A percentile compares a stretch with the other conserved stretches of the same genome.
These are phyloP conservation scores for Diphasiastrum complanatum DNA, from an alignment of 83 land plant species.

Conservation along the genomic window DNA sequence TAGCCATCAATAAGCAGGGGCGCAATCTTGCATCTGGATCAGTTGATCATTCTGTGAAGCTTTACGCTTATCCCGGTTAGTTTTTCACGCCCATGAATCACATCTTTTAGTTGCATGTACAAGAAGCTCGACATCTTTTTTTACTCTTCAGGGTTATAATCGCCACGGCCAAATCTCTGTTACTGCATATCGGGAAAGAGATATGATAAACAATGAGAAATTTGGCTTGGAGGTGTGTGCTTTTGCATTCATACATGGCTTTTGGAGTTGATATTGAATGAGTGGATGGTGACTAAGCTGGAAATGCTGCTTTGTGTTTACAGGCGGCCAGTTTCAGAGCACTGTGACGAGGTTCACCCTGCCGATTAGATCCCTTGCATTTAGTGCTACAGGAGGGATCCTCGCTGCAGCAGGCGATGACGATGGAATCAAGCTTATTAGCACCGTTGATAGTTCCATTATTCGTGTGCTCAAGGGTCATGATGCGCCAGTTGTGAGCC, in stretches of 20 bases:
- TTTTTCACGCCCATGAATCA: no score
- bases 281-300: no score
- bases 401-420: constrained; percentile 92
- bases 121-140: no score
- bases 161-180: no score
- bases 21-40: constrained; percentile 69
- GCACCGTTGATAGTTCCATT: constrained; percentile 69
- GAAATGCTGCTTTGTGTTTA: constrained; percentile 8
- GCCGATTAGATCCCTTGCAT: constrained; percentile 67
- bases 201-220: no score
- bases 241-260: no score
- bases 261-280: no score
- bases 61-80: constrained; percentile 75
- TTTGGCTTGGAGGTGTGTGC: no score
- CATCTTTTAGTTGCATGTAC: no score
- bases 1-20: constrained; percentile 48
- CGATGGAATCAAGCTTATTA: constrained; percentile 76
- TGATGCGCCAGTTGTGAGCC: constrained; percentile 53
- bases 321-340: constrained; percentile 79
- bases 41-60: constrained; percentile 72
- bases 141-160: no score
- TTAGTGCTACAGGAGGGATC: constrained; percentile 59
- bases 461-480: constrained; percentile 77
- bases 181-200: no score
- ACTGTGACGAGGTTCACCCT: constrained; percentile 75